Conservation (phyloP, 2,329 filamentous ascomycete species). For the Exophiala oligosperma region DNA sequence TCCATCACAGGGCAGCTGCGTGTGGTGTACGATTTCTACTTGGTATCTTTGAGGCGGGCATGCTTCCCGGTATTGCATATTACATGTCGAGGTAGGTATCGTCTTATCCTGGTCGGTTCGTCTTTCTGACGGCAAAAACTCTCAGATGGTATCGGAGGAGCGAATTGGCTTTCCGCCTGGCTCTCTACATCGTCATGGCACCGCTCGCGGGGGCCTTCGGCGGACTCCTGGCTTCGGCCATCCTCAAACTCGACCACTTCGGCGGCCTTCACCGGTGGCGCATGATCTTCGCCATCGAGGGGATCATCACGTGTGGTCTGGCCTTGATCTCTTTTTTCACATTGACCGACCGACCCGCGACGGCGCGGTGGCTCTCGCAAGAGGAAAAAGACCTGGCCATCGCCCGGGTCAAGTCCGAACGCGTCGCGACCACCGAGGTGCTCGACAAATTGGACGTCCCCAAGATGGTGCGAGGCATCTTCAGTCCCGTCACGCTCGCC, state of each 20-base stretch:
- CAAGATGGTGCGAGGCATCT: constrained; percentile 63
- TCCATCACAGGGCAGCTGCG: constrained; percentile 52
- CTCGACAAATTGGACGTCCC: constrained; percentile 62
- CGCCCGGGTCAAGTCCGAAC: constrained; percentile 68
- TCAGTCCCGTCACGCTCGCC: constrained; percentile 61
- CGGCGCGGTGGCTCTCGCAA: constrained; percentile 63
- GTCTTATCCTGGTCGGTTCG: background rate
- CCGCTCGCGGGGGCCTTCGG: constrained; percentile 71
- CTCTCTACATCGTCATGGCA: constrained; percentile 69
- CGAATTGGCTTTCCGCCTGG: constrained; percentile 67
- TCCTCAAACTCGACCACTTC: constrained; percentile 61
- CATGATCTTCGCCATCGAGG: constrained; percentile 73
- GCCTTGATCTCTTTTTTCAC: constrained; percentile 63
- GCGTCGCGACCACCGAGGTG: constrained; percentile 61
- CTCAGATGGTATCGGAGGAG: constrained; percentile 67
- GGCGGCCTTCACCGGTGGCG: constrained; percentile 61
- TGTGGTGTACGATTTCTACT: constrained; percentile 67
- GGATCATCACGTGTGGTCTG: constrained; percentile 61
- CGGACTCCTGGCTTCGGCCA: constrained; percentile 64
- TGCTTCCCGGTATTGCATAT: constrained; percentile 73
- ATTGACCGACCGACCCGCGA: constrained; percentile 68
- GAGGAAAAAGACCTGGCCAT: constrained; percentile 68
- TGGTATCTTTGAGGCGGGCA: constrained; percentile 63
- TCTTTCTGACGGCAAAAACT: constrained; percentile 37
- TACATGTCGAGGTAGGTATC: constrained; percentile 43